Evolutionary conservation across 352 stramenopile genomes (phyloP).

Genomic region (Globisporangium middletonii): DNA sequence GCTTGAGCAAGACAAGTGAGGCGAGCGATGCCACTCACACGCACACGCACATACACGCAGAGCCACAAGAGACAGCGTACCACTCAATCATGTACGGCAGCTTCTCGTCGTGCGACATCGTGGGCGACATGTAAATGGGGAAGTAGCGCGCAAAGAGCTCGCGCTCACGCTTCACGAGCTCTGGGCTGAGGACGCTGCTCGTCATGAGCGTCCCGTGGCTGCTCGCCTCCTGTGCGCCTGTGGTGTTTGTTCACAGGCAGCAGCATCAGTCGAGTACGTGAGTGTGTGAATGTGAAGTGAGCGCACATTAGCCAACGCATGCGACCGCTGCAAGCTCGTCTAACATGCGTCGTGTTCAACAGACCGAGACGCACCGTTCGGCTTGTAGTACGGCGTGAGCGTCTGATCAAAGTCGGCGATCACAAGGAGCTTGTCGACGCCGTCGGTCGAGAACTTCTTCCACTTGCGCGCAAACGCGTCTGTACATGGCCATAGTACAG

Average conservation of each 20-base stretch:
- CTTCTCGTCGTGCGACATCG: conserved; percentile 52
- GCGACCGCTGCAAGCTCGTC: conserved; percentile 21
- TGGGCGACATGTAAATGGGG: conserved; percentile 67
- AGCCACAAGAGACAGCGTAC: conserved; percentile 17
- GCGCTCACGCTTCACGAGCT: conserved; percentile 18
- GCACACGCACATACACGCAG: no score
- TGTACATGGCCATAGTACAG: conserved; percentile 6
- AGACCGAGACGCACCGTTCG: conserved; percentile 19
- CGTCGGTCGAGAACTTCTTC: no score
- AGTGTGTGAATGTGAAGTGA: not conserved
- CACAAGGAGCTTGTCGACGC: conserved; percentile 58
- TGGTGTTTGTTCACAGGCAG: conserved; percentile 27
- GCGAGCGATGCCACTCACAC: no score
- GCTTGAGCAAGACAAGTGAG: no score
- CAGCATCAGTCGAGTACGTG: conserved; percentile 14
- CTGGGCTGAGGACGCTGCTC: conserved; percentile 34
- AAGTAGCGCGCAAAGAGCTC: conserved; percentile 72
- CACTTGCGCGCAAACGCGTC: conserved; percentile 32
- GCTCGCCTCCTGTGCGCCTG: conserved; percentile 6
- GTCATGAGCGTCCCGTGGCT: conserved; percentile 45
- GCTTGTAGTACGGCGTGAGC: conserved; percentile 61
- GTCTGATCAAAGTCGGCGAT: conserved; percentile 85
- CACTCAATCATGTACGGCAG: conserved; percentile 75
- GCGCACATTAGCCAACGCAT: conserved; percentile 10
- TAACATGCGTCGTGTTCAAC: not conserved